Base-by-base conservation (phyloP, 2,329 filamentous ascomycete species). In the Arachnomyces sp. region DNA sequence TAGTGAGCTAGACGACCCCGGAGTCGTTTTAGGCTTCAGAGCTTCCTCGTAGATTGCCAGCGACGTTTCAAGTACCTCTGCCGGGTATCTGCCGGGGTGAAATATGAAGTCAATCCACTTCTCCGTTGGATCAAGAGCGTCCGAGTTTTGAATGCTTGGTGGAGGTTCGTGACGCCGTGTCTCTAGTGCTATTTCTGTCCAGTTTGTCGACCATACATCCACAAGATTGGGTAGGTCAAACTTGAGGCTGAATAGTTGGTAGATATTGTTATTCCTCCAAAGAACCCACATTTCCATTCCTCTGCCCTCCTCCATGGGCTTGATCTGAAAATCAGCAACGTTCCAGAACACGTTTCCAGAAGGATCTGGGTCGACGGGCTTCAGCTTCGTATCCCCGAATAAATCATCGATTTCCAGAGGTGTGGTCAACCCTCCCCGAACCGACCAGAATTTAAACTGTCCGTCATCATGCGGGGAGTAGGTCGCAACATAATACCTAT, bases 381-480 rank as follows among this genome's bases (percentile, higher is more conserved):
- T 72, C 25, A 92, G 69, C 9, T 73, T 68, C 6, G 67, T 56
- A 8, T 74, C 70, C 0, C 84, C 75, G 50, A 85, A 88, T 15
- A 86, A 67, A 51, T 93, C 86, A 46, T 79, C 75, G 11, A 93
- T 71, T 7, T 80, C 72, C 14, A 87, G 60, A 2, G 48, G 65
- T 49, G 51, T 66, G 48, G 52, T 83, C 72, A 51, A 75, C n/a
- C 63, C 75, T 39, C 81, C 77, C 49, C 80, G 77, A 13, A 84
- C 76, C 39, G 77, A 77, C 86, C 89, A 98, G 57, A 98, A 89
- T 61, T 95, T 96, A 73, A 98, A 96, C 57, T 90, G 83, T 28
- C 92, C 85, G 31, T 81, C 77, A 21, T 88, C 84, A 47, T 92
- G 79, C 1, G 92, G 90, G 8, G 89, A 95, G 61, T 88, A 95